These are phyloP conservation scores for Athelia psychrophila DNA, from an alignment of 1,284 basidiomycete genomes.

Conservation along the genomic window DNA sequence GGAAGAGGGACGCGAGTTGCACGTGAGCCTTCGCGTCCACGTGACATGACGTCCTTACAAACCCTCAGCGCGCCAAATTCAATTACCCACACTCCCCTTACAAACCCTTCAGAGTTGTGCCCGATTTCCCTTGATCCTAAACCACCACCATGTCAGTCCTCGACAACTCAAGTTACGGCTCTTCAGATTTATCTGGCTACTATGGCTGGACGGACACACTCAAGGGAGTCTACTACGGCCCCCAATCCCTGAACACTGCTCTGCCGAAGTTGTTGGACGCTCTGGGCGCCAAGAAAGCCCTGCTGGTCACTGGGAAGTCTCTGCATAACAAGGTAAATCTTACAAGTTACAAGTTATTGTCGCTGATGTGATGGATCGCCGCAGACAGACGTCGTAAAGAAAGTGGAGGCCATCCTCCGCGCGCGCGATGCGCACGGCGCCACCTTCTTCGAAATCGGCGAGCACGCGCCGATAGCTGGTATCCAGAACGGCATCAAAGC, in stretches of 20 bases:
- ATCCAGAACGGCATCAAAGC: constrained; percentile 61
- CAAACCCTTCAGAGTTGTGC: no score
- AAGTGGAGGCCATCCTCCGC: constrained; percentile 55
- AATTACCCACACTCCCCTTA: no score
- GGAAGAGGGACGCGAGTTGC: no score
- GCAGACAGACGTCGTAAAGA: constrained; percentile 64
- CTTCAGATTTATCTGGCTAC: constrained; percentile 39
- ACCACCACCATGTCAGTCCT: constrained; percentile 24
- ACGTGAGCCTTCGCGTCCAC: no score
- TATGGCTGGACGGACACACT: constrained; percentile 65
- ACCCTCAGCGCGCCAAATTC: no score
- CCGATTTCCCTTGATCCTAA: no score
- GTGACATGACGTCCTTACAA: no score
- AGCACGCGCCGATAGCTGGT: constrained; percentile 72
- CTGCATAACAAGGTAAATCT: constrained; percentile 56
- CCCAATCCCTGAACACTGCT: constrained; percentile 56
- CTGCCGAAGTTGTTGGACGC: constrained; percentile 58
- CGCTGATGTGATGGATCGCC: constrained; percentile 1
- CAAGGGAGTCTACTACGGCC: constrained; percentile 66
- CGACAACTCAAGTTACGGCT: constrained; percentile 9
- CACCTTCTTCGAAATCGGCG: constrained; percentile 74
- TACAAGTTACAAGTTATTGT: constrained; percentile 1
- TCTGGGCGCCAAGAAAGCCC: constrained; percentile 56
- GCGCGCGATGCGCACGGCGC: constrained; percentile 55
- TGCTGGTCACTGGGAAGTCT: constrained; percentile 71